Conservation (phyloP, 495 filamentous ascomycete species). For the Schizothecium vesticola region DNA sequence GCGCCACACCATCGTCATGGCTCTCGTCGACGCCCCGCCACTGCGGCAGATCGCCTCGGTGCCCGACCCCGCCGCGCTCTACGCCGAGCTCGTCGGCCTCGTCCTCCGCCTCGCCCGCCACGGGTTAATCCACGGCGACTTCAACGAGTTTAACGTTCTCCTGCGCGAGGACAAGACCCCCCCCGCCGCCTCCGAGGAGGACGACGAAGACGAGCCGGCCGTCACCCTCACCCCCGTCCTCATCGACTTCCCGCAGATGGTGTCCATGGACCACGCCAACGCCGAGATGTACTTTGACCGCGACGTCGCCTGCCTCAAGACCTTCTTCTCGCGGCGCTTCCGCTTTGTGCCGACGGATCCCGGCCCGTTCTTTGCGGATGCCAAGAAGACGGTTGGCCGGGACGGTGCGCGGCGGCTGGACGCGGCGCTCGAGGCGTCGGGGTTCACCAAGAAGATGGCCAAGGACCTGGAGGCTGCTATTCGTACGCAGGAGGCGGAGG, state of each 20-base stretch:
- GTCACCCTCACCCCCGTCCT: slow-evolving; percentile 60
- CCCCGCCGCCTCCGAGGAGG: slow-evolving; percentile 24
- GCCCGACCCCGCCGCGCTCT: slow-evolving; percentile 71
- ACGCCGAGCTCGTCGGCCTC: slow-evolving; percentile 82
- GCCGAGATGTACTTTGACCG: slow-evolving; percentile 94
- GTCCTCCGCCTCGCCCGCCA: slow-evolving; percentile 78
- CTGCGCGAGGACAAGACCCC: slow-evolving; percentile 62
- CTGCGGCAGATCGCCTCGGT: slow-evolving; percentile 77
- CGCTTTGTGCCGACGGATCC: slow-evolving; percentile 75
- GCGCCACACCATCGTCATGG: slow-evolving; percentile 94
- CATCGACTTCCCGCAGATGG: slow-evolving; percentile 98
- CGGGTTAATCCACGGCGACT: slow-evolving; percentile 95
- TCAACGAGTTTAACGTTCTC: slow-evolving; percentile 99
- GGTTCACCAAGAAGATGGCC: slow-evolving; percentile 92
- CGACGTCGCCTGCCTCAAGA: slow-evolving; percentile 89
- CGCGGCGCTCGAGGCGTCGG: slow-evolving; percentile 84
- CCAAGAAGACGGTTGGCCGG: slow-evolving; percentile 64
- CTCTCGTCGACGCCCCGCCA: slow-evolving; percentile 80
- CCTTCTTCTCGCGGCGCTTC: slow-evolving; percentile 84
- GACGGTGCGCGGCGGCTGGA: slow-evolving; percentile 67
- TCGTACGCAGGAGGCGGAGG: slow-evolving; percentile 48
- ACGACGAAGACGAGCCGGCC: slow-evolving; percentile 13
- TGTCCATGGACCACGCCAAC: slow-evolving; percentile 89
- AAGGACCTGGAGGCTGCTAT: slow-evolving; percentile 90
- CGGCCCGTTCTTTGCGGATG: slow-evolving; percentile 80